Percentiles rank a stretch among this genome's conserved stretches.
phyloP scores from a whole-genome alignment of 78 protist genomes.

The Planoprotostelium fungivorum region DNA sequence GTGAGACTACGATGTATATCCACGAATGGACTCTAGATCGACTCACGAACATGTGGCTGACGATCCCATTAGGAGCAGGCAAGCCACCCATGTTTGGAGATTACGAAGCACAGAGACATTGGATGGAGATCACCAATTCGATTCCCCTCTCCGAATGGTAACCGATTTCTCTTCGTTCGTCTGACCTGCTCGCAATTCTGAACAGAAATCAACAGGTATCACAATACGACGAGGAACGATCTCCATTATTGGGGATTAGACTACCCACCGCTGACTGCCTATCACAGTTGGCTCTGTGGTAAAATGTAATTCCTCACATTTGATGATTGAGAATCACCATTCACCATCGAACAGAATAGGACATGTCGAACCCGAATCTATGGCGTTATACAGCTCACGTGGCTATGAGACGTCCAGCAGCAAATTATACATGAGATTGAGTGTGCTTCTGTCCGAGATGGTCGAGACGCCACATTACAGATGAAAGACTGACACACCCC shows the following conservation, averaged over 20 bases:
- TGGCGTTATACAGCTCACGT: constrained; percentile 81
- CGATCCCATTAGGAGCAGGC: constrained; percentile 11
- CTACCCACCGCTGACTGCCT: constrained; percentile 98
- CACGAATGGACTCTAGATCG: no score
- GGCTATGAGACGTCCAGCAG: constrained; percentile 74
- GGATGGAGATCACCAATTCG: constrained; percentile 96
- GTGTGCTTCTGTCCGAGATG: constrained; percentile 73
- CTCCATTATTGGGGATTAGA: constrained; percentile 97
- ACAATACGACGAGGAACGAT: constrained; percentile 78
- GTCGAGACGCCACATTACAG: neutral
- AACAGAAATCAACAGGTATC: constrained; percentile 68
- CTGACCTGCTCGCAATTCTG: neutral
- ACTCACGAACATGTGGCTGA: neutral
- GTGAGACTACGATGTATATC: no score
- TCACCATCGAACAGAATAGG: constrained; percentile 17
- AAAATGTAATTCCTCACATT: constrained; percentile 9
- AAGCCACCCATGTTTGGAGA: constrained; percentile 95
- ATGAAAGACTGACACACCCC: neutral
- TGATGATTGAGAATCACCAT: neutral
- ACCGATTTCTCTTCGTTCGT: neutral
- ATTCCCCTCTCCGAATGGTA: constrained; percentile 72
- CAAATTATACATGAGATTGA: constrained; percentile 83
- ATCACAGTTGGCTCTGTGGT: constrained; percentile 76
- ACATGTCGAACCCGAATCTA: constrained; percentile 47
- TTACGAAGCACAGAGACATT: constrained; percentile 98